phyloP scores from a whole-genome alignment of 768 basidiomycete species.

The Coprinopsis marcescibilis region DNA sequence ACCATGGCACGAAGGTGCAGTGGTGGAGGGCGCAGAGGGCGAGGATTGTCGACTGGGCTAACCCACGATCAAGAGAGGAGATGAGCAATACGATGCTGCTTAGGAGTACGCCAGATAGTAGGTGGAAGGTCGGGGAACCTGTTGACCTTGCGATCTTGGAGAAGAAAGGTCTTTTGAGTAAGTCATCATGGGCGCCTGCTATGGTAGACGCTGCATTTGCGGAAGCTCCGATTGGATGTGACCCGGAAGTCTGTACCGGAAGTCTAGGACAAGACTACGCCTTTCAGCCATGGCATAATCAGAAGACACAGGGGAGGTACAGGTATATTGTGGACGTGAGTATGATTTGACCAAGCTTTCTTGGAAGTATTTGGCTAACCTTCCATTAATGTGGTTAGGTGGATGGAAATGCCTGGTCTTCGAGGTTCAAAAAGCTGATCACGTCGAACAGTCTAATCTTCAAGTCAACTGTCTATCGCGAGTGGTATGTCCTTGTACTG shows the following conservation, averaged over 20 bases:
- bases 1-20: conserved; percentile 23
- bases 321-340: conserved; percentile 58
- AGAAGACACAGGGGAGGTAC: conserved; percentile 47
- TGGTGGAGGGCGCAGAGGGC: conserved; percentile 32
- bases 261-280: conserved; percentile 40
- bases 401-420: conserved; percentile 65
- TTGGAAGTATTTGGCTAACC: background rate
- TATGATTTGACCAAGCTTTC: conserved; percentile 8
- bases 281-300: conserved; percentile 40
- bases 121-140: background rate
- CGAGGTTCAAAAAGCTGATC: conserved; percentile 62
- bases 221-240: conserved; percentile 38
- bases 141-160: background rate
- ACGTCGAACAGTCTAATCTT: conserved; percentile 59
- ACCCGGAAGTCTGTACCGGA: conserved; percentile 30
- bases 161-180: conserved; percentile 1
- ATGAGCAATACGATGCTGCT: background rate
- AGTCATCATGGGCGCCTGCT: conserved; percentile 23
- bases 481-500: conserved; percentile 44
- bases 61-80: conserved; percentile 1
- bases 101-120: conserved; percentile 4
- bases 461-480: conserved; percentile 69
- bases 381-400: conserved; percentile 29
- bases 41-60: conserved; percentile 34
- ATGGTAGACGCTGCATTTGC: conserved; percentile 57